Evolutionary conservation across 2,329 filamentous ascomycete species (phyloP).

Genomic region (Cladosporium colombiae): DNA sequence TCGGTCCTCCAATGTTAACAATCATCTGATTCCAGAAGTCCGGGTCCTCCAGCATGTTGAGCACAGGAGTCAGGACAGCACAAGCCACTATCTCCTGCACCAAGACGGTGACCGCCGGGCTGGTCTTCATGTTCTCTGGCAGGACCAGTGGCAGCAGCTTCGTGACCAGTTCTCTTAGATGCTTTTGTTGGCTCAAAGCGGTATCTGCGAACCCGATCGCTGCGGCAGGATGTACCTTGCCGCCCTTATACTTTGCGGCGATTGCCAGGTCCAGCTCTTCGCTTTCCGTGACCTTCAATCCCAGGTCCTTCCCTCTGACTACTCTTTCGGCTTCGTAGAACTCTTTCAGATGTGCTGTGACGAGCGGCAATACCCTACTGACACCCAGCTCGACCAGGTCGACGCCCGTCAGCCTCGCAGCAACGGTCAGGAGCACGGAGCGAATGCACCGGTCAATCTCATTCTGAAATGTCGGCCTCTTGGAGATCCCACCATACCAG

Average conservation of each 20-base stretch:
- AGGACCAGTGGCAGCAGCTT: constrained; percentile 74
- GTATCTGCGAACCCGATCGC: constrained; percentile 80
- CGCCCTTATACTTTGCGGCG: constrained; percentile 88
- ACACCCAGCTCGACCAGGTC: constrained; percentile 85
- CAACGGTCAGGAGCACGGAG: constrained; percentile 67
- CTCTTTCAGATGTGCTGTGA: constrained; percentile 85
- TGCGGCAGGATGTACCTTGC: constrained; percentile 83
- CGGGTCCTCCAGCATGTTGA: constrained; percentile 80
- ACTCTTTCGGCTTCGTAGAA: constrained; percentile 87
- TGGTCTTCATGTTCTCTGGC: constrained; percentile 71
- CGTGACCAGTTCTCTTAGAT: constrained; percentile 74
- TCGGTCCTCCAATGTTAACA: constrained; percentile 72
- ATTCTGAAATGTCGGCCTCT: constrained; percentile 75
- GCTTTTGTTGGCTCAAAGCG: constrained; percentile 82
- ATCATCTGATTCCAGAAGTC: constrained; percentile 98
- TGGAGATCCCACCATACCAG: constrained; percentile 88
- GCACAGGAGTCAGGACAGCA: constrained; percentile 79
- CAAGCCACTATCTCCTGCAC: constrained; percentile 90
- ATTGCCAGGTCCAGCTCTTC: constrained; percentile 95
- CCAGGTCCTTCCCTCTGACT: constrained; percentile 84
- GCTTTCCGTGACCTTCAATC: constrained; percentile 88
- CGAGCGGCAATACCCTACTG: constrained; percentile 78
- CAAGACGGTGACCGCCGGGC: constrained; percentile 76
- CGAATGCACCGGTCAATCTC: constrained; percentile 83
- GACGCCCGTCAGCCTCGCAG: constrained; percentile 69